Conservation (phyloP, 352 stramenopile genomes). For the Globisporangium radiosum region DNA sequence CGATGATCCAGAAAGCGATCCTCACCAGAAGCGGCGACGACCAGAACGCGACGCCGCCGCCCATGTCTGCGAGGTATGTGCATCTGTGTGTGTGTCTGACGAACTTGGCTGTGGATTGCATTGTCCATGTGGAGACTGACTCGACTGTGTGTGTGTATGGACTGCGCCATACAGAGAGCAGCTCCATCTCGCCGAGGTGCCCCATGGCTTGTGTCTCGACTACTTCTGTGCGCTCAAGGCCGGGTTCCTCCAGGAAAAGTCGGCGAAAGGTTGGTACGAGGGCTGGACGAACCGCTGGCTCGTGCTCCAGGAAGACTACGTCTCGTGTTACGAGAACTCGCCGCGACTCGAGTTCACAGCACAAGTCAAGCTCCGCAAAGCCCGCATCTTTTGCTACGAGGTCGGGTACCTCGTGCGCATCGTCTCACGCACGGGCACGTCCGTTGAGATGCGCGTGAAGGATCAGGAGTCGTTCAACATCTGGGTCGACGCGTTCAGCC, state of each 20-base stretch:
- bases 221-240: constrained; percentile 78
- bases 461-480: constrained; percentile 71
- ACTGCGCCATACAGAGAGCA: constrained; percentile 7
- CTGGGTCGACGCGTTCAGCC: constrained; percentile 58
- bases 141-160: neutral
- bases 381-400: constrained; percentile 68
- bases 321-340: constrained; percentile 80
- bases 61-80: constrained; percentile 5
- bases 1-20: constrained; percentile 40
- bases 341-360: constrained; percentile 63
- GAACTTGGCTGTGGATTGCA: neutral
- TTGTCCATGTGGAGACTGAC: no score
- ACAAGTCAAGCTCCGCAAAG: constrained; percentile 63
- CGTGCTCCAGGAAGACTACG: constrained; percentile 64
- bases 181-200: constrained; percentile 40
- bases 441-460: constrained; percentile 74
- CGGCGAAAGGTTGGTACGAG: constrained; percentile 75
- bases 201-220: constrained; percentile 54
- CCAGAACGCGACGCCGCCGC: neutral
- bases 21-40: constrained; percentile 12
- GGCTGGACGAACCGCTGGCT: constrained; percentile 78
- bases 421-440: constrained; percentile 55
- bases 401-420: constrained; percentile 72
- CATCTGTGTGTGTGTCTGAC: neutral
- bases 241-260: constrained; percentile 68